Evolutionary conservation across 495 filamentous ascomycete genomes (phyloP).

Genomic region (Chaetomium cochliodes): DNA sequence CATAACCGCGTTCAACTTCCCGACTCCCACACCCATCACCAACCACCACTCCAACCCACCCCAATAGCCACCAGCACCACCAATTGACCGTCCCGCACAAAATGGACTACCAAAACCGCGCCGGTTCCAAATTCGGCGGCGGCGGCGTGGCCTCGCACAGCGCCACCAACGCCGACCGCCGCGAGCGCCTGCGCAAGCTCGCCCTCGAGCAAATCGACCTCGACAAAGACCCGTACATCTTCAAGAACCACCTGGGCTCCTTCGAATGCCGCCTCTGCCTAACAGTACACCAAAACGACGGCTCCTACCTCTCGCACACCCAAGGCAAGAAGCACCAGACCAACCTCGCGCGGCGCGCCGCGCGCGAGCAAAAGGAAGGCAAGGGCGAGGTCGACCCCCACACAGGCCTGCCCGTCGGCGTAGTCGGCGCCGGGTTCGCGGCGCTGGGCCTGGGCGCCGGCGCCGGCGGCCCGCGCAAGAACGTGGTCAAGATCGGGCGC

Average conservation of each 20-base stretch:
- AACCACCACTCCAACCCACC: neutral
- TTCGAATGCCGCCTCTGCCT: constrained; percentile 98
- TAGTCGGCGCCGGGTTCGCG: constrained; percentile 66
- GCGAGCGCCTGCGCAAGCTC: constrained; percentile 95
- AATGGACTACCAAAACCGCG: constrained; percentile 82
- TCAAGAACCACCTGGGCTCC: constrained; percentile 98
- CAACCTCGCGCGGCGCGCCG: constrained; percentile 94
- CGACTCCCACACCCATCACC: neutral
- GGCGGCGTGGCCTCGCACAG: constrained; percentile 93
- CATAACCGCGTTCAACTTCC: neutral
- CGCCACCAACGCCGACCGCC: constrained; percentile 92
- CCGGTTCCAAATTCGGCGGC: constrained; percentile 96
- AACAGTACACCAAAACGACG: constrained; percentile 99
- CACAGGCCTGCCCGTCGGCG: constrained; percentile 72
- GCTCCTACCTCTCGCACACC: constrained; percentile 97
- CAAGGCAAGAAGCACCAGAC: constrained; percentile 99
- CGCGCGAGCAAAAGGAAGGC: constrained; percentile 88
- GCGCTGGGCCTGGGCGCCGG: constrained; percentile 39
- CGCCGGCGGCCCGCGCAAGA: constrained; percentile 62
- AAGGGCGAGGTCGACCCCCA: constrained; percentile 65
- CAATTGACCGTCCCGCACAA: neutral
- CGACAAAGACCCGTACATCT: constrained; percentile 99
- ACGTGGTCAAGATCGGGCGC: constrained; percentile 94
- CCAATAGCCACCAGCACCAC: neutral
- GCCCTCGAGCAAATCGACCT: constrained; percentile 98